Percentiles rank a stretch among this genome's conserved stretches.
Evolutionary conservation across 148 eudicot species (phyloP).

Genomic region (Talinum fruticosum): DNA sequence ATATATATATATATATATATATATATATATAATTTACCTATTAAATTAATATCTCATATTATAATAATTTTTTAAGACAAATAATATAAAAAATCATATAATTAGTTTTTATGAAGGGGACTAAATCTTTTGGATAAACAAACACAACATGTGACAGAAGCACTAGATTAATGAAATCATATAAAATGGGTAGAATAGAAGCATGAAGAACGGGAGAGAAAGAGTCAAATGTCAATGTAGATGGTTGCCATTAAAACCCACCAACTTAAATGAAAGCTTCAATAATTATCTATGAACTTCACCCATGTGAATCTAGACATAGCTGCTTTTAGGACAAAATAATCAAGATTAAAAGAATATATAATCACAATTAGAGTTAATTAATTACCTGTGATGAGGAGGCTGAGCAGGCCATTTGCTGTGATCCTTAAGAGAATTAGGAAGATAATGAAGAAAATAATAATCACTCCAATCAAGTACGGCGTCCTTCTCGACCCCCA

Average conservation of each 20-base stretch:
- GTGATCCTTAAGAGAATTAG: constrained; percentile 51
- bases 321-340: neutral
- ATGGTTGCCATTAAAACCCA: neutral
- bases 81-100: neutral
- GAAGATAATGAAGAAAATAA: constrained; percentile 79
- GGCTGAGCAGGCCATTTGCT: constrained; percentile 83
- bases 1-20: no score
- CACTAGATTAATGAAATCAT: neutral
- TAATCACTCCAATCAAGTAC: constrained; percentile 97
- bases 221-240: neutral
- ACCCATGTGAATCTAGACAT: neutral
- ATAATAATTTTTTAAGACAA: no score
- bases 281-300: neutral
- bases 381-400: constrained; percentile 49
- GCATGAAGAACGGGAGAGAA: neutral
- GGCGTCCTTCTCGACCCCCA: constrained; percentile 84
- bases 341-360: no score
- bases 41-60: no score
- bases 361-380: no score
- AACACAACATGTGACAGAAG: neutral
- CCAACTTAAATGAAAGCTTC: neutral
- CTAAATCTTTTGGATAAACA: neutral
- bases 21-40: no score
- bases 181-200: neutral
- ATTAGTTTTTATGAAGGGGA: neutral